Percentiles rank a stretch among this genome's conserved stretches.
Conservation (phyloP, 2,329 filamentous ascomycete genomes). For the Exserohilum turcica region DNA sequence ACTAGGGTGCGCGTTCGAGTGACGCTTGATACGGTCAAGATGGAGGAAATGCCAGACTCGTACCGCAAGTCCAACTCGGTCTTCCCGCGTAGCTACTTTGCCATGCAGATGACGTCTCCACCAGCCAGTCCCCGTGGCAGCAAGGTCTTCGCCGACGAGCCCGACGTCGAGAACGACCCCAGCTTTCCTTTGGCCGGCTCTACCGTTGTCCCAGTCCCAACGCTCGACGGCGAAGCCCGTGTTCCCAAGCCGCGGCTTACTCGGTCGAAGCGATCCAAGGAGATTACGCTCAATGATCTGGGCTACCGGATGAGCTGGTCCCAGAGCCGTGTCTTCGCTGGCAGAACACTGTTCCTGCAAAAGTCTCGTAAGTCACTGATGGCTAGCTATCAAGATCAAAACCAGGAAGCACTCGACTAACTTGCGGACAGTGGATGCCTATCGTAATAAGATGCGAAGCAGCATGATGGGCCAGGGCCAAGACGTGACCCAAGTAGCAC, state of each 20-base stretch:
- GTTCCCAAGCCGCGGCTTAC: conserved; percentile 77
- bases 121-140: conserved; percentile 76
- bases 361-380: conserved; percentile 75
- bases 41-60: conserved; percentile 93
- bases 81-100: conserved; percentile 89
- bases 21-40: conserved; percentile 89
- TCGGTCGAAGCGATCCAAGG: conserved; percentile 72
- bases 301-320: conserved; percentile 97
- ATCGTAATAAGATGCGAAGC: conserved; percentile 86
- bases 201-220: conserved; percentile 55
- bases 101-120: conserved; percentile 87
- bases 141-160: conserved; percentile 72
- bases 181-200: conserved; percentile 50
- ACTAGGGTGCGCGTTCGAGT: conserved; percentile 86
- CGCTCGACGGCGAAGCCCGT: conserved; percentile 73
- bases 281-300: conserved; percentile 89
- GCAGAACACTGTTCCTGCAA: conserved; percentile 84
- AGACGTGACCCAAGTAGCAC: conserved; percentile 73
- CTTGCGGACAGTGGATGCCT: conserved; percentile 75
- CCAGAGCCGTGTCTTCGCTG: conserved; percentile 89
- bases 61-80: conserved; percentile 90
- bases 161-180: conserved; percentile 53
- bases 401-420: conserved; percentile 22
- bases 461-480: conserved; percentile 80
- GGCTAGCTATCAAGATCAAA: not conserved